Percentiles rank a stretch among this genome's conserved stretches.
These are phyloP conservation scores for Calonectria pseudoturangicola DNA, from an alignment of 2,329 filamentous ascomycete species.

Conservation along the genomic window DNA sequence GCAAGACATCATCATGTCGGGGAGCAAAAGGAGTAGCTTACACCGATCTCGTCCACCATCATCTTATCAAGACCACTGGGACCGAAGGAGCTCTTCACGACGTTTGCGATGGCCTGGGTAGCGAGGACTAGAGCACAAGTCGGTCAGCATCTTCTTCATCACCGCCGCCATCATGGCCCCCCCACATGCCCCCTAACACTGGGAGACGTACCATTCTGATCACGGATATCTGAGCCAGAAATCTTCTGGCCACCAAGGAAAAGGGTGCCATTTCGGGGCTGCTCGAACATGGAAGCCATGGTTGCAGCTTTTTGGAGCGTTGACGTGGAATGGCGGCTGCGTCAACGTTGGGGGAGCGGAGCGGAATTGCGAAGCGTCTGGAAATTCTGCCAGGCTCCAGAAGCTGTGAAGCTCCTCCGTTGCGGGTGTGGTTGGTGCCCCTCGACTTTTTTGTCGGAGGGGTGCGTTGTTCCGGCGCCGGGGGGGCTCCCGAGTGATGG, in stretches of 20 bases:
- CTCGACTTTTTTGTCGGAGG: constrained; percentile 56
- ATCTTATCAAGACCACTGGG: constrained; percentile 99
- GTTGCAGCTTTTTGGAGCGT: constrained; percentile 54
- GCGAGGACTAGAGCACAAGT: constrained; percentile 80
- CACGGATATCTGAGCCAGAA: constrained; percentile 95
- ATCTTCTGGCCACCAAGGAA: constrained; percentile 99
- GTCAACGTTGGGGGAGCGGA: constrained; percentile 52
- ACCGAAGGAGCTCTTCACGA: constrained; percentile 98
- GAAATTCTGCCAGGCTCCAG: constrained; percentile 57
- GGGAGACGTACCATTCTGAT: constrained; percentile 86
- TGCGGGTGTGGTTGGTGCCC: constrained; percentile 44
- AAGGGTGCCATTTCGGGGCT: constrained; percentile 94
- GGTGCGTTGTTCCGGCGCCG: constrained; percentile 54
- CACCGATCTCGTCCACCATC: constrained; percentile 99
- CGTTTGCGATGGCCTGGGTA: constrained; percentile 97
- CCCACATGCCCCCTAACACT: constrained; percentile 54
- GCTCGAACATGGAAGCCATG: constrained; percentile 98
- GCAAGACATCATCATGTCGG: constrained; percentile 43
- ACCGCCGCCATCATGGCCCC: constrained; percentile 48
- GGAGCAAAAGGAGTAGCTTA: constrained; percentile 65
- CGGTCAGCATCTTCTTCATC: constrained; percentile 33
- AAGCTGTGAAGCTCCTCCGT: constrained; percentile 55
- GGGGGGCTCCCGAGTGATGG: constrained; percentile 21
- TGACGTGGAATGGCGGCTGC: constrained; percentile 51
- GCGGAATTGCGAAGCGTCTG: constrained; percentile 51